A percentile compares a stretch with the other conserved stretches of the same genome.
phyloP scores from a whole-genome alignment of 192 early-diverging fungal species.

The Umbelopsis ramanniana region DNA sequence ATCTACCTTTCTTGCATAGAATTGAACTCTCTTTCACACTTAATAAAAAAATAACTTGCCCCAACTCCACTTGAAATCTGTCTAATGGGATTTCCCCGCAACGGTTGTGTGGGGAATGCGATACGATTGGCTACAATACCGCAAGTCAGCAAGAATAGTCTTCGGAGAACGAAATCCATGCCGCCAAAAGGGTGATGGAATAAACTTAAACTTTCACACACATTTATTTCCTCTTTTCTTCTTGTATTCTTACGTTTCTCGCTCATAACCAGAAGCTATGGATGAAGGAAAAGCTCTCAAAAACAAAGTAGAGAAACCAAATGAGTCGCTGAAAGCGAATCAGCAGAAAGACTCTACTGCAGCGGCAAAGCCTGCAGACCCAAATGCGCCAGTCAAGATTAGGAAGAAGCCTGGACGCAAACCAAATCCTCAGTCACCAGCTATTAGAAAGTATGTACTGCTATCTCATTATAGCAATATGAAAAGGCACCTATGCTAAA shows the following conservation, averaged over 20 bases:
- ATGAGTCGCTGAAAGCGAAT: neutral
- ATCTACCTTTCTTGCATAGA: neutral
- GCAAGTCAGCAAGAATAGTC: constrained; percentile 17
- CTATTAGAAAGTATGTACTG: constrained; percentile 52
- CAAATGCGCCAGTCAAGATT: constrained; percentile 43
- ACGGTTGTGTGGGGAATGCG: neutral
- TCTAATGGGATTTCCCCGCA: constrained; percentile 1
- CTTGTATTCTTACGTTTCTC: neutral
- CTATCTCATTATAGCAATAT: neutral
- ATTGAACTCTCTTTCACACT: no score
- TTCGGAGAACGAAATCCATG: neutral
- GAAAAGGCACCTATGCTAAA: neutral
- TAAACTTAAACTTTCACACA: constrained; percentile 1
- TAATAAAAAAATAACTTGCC: no score
- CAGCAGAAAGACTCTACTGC: neutral
- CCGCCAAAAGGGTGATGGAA: neutral
- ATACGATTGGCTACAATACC: constrained; percentile 3
- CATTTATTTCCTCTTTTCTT: neutral
- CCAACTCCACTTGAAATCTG: neutral
- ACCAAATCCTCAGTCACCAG: constrained; percentile 66
- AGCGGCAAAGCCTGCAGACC: neutral
- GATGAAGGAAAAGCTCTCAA: neutral
- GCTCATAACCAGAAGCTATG: neutral
- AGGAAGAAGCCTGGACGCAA: constrained; percentile 65
- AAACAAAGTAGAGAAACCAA: neutral